Base-by-base conservation (phyloP, 495 filamentous ascomycete species). In the Penicillium bovifimosum region DNA sequence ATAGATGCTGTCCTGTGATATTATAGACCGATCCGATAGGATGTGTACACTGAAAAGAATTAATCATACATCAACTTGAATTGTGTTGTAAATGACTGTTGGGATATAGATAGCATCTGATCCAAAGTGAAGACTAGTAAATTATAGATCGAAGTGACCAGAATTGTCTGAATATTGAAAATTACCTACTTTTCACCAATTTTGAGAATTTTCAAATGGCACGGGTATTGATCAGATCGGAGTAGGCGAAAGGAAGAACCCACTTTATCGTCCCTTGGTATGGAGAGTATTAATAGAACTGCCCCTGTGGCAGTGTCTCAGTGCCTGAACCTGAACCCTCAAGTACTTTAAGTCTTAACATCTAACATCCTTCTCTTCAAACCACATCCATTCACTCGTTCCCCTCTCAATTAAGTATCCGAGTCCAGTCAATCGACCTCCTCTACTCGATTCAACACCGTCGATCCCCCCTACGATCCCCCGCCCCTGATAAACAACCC, bases 31-130 rank as follows among this genome's bases (percentile, higher is more conserved):
- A 53, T 35, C 24, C 39, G 16, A 54, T 57, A 50, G 60, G 50
- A 55, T 57, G 39, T 66, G 58, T 66, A 66, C 52, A 58, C 42
- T 62, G 56, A 62, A 63, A 26, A 49, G 41, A 44, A 41, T 14
- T 2, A 46, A 28, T 41, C 18, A 36, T 50, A 24, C 14, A 41
- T 49, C 16, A 31, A 18, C 16, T 1, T 11, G 20, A 24, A 24
- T 24, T 17, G 9, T 13, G 10, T 9, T 48, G 38, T 50, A 41
- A 38, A 50, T 41, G 50, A 43, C 46, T 16, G 27, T 39, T 14
- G 47, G 28, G 26, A 48, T 48, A 54, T 34, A 51, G 54, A 57
- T 57, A 60, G 58, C 27, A 42, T 42, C 24, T 14, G 39, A 20
- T 13, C 39, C 29, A 27, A 35, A 36, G 20, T 17, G 27, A 29